Evolutionary conservation across 2,329 filamentous ascomycete species (phyloP).

Genomic region (Reticulascus tulasneorum): DNA sequence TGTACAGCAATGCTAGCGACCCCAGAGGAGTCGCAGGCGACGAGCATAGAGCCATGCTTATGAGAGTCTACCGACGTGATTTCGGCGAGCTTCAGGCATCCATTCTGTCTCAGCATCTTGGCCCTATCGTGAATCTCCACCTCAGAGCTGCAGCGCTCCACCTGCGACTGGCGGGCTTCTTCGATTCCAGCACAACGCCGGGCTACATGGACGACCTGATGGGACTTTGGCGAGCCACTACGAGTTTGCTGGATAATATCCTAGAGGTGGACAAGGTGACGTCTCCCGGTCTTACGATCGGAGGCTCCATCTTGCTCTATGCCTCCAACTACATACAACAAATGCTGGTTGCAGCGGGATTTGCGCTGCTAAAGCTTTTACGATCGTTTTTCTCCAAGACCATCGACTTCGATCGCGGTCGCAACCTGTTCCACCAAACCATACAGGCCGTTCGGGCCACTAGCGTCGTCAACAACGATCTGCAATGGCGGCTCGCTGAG

Average conservation of each 20-base stretch:
- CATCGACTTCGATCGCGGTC: constrained; percentile 65
- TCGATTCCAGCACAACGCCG: constrained; percentile 68
- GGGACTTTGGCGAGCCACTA: constrained; percentile 69
- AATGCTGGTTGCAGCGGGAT: constrained; percentile 78
- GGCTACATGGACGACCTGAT: constrained; percentile 72
- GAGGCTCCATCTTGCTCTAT: constrained; percentile 57
- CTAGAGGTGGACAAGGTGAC: constrained; percentile 48
- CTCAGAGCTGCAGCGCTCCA: constrained; percentile 71
- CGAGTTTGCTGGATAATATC: constrained; percentile 64
- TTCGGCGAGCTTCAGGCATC: constrained; percentile 59
- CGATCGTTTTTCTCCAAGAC: constrained; percentile 70
- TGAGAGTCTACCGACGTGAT: constrained; percentile 63
- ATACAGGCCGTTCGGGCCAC: constrained; percentile 68
- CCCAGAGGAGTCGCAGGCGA: constrained; percentile 65
- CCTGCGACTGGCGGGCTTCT: constrained; percentile 74
- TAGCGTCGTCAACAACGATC: constrained; percentile 72
- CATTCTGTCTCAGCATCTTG: constrained; percentile 55
- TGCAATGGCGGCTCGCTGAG: constrained; percentile 75
- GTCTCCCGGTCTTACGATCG: constrained; percentile 39
- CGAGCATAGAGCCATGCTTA: constrained; percentile 62
- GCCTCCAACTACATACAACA: constrained; percentile 76
- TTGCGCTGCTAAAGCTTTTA: constrained; percentile 74
- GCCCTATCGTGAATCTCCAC: constrained; percentile 60
- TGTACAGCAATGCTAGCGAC: constrained; percentile 74
- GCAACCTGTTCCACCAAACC: constrained; percentile 66